These are phyloP conservation scores for Beauveria medogensis DNA, from an alignment of 2,329 filamentous ascomycete genomes.

Conservation along the genomic window DNA sequence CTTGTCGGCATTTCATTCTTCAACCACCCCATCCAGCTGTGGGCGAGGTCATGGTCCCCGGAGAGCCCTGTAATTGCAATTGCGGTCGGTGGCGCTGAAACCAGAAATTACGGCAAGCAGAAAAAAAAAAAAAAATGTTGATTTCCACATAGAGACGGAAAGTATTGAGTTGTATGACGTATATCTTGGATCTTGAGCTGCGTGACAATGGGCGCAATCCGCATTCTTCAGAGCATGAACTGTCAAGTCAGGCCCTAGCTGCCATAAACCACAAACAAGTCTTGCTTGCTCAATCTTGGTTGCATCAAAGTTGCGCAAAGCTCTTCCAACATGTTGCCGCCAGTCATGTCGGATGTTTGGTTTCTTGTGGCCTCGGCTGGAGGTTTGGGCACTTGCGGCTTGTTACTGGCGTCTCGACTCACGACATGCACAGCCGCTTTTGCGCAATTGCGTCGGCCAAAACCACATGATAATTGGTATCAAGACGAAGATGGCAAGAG, in stretches of 20 bases:
- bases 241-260: background rate
- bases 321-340: background rate
- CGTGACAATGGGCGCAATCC: background rate
- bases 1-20: background rate
- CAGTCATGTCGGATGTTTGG: background rate
- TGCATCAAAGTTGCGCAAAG: background rate
- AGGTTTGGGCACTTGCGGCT: constrained; percentile 19
- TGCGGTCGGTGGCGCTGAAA: background rate
- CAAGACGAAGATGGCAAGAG: constrained; percentile 63
- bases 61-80: background rate
- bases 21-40: background rate
- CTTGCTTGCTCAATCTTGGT: background rate
- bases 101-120: background rate
- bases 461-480: constrained; percentile 43
- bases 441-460: background rate
- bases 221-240: background rate
- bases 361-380: background rate
- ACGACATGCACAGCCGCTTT: background rate
- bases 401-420: constrained; percentile 26
- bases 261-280: no score
- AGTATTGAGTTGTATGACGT: background rate
- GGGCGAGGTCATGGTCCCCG: background rate
- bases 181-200: background rate
- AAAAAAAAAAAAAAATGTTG: no score
- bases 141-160: background rate